Percentiles rank a stretch among this genome's conserved stretches.
These are phyloP conservation scores for Irpex sp. DNA, from an alignment of 1,284 basidiomycete species.

Conservation along the genomic window DNA sequence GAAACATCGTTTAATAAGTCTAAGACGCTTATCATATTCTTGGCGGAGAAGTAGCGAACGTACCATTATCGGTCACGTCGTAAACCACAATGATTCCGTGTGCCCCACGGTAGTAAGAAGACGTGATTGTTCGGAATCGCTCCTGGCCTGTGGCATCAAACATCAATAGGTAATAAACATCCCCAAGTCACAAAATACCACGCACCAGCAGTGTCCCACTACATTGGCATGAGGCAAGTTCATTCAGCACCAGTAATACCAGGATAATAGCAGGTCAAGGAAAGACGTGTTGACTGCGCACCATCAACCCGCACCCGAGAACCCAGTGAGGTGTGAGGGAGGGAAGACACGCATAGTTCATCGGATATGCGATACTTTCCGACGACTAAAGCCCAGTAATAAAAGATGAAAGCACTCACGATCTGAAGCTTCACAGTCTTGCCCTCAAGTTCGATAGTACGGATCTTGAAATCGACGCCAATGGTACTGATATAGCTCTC, in stretches of 20 bases:
- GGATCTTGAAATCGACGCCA: constrained; percentile 99
- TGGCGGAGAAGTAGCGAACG: constrained; percentile 16
- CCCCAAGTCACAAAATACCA: neutral
- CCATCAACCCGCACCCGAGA: neutral
- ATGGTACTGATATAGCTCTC: constrained; percentile 99
- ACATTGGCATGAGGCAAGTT: neutral
- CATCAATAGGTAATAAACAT: constrained; percentile 1
- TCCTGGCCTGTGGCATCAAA: constrained; percentile 67
- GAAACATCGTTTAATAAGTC: neutral
- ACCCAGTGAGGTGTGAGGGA: neutral
- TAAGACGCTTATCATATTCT: neutral
- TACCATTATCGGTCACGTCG: constrained; percentile 97
- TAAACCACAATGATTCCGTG: constrained; percentile 99
- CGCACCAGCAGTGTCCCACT: constrained; percentile 95
- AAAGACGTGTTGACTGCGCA: neutral
- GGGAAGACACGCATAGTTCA: neutral
- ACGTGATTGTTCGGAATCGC: constrained; percentile 97
- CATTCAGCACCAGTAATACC: neutral
- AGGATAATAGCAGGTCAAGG: neutral
- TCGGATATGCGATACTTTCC: neutral
- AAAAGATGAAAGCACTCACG: constrained; percentile 52
- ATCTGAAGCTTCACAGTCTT: constrained; percentile 99
- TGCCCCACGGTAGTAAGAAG: constrained; percentile 95
- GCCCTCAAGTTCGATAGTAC: constrained; percentile 98
- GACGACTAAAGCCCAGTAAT: neutral